Evolutionary conservation across 805 yeast species (phyloP), one percentile per base, ranked within the genome.

Genomic region (Candida schatavii): DNA sequence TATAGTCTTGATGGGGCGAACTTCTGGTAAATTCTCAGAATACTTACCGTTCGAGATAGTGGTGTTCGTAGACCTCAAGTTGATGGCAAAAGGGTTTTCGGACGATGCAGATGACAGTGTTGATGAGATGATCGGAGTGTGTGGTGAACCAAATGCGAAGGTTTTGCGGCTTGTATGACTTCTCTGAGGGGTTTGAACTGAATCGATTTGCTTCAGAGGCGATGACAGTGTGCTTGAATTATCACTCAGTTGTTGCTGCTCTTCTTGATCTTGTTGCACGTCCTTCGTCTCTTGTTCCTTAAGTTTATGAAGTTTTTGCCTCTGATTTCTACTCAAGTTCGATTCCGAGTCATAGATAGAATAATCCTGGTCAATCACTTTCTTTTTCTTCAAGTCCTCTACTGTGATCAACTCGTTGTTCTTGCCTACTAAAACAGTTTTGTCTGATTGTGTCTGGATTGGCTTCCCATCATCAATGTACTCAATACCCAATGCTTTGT

Each of bases 1-100:
- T 27, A 68, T 66, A 3, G 70, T 66, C 35, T 62, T 62, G 32
- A 54, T 57, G 3, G 70, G 66, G 20, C 43, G 55, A 21, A 66
- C 54, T 39, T 54, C 60, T 3, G 71, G 66, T 23, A 66, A 48
- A 28, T 52, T 51, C 39, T 58, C 62, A 11, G 61, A 46, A 37
- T 51, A 54, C 23, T 54, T 57, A 42, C 43, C 40, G 19, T 39
- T 40, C 13, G 35, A 25, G 15, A 35, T 51, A 4, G 47, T 40
- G n/a, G 42, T 54, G 37, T 50, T 55, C 4, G 60, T 49, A 7
- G 58, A 47, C 41, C 62, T 54, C 20, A 62, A 54, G 31, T 52
- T 56, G 36, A 62, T 43, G 20, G 47, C 55, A 36, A 59, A 57
- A 11, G 64, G 62, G 39, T 39, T 46, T 19, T 36, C 26, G 26